Evolutionary conservation across 306 rosid genomes (phyloP).

Genomic region (Dryas drummondii): DNA sequence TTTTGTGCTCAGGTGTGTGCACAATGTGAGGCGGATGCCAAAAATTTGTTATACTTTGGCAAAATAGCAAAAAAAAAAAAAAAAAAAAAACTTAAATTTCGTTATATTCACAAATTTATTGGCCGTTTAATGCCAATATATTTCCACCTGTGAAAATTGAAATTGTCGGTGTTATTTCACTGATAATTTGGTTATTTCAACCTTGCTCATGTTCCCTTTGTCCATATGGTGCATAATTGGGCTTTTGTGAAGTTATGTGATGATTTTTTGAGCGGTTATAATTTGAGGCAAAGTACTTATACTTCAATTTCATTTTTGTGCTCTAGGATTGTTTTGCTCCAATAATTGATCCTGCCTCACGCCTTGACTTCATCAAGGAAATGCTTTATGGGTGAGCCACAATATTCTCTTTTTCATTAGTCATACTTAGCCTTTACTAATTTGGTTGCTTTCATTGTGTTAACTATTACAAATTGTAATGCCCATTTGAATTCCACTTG

Average conservation of each 20-base stretch:
- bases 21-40: no score
- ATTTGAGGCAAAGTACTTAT: constrained; percentile 7
- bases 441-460: constrained; percentile 7
- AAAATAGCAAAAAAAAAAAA: no score
- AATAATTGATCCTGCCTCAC: constrained; percentile 71
- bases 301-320: constrained; percentile 17
- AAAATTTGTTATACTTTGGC: no score
- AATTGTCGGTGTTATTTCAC: no score
- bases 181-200: no score
- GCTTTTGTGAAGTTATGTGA: not conserved
- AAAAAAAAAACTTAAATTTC: no score
- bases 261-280: not conserved
- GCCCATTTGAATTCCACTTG: not conserved
- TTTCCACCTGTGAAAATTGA: no score
- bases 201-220: not conserved
- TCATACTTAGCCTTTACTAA: not conserved
- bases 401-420: not conserved
- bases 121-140: no score
- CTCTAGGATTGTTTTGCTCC: constrained; percentile 86
- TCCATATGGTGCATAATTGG: not conserved
- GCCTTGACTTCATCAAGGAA: constrained; percentile 79
- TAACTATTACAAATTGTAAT: no score
- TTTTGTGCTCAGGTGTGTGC: no score
- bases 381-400: constrained; percentile 81
- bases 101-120: no score